These are phyloP conservation scores for Cystobasidiaceae sp. DNA, from an alignment of 1,284 basidiomycete species.

Conservation along the genomic window DNA sequence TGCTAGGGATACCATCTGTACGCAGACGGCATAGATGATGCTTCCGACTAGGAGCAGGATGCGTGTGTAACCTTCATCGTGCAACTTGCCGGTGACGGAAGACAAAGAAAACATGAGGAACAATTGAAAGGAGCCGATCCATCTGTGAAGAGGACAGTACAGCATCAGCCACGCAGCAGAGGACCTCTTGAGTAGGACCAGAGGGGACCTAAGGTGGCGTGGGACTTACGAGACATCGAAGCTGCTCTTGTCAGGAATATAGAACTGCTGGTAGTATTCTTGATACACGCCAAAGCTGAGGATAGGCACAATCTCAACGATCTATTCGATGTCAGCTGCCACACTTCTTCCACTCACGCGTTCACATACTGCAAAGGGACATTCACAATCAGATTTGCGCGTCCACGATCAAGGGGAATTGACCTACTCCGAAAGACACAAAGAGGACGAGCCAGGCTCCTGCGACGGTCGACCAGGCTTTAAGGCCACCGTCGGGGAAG, in stretches of 20 bases:
- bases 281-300: conserved; percentile 34
- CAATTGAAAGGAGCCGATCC: conserved; percentile 23
- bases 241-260: conserved; percentile 29
- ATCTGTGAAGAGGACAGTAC: neutral
- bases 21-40: conserved; percentile 35
- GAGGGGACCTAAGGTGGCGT: neutral
- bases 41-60: conserved; percentile 31
- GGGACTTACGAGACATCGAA: conserved; percentile 19
- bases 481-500: conserved; percentile 22
- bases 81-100: conserved; percentile 33
- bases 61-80: conserved; percentile 41
- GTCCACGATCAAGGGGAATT: no score
- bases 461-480: conserved; percentile 21
- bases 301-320: no score
- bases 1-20: neutral
- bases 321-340: no score
- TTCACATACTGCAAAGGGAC: no score
- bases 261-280: conserved; percentile 34
- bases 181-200: no score
- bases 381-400: no score
- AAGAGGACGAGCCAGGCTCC: conserved; percentile 29
- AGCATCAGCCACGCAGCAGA: no score
- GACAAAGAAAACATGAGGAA: conserved; percentile 23
- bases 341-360: no score
- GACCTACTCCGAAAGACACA: conserved; percentile 24